These are phyloP conservation scores for Umbelopsis vinacea DNA, from an alignment of 192 early-diverging fungal genomes.

Conservation along the genomic window DNA sequence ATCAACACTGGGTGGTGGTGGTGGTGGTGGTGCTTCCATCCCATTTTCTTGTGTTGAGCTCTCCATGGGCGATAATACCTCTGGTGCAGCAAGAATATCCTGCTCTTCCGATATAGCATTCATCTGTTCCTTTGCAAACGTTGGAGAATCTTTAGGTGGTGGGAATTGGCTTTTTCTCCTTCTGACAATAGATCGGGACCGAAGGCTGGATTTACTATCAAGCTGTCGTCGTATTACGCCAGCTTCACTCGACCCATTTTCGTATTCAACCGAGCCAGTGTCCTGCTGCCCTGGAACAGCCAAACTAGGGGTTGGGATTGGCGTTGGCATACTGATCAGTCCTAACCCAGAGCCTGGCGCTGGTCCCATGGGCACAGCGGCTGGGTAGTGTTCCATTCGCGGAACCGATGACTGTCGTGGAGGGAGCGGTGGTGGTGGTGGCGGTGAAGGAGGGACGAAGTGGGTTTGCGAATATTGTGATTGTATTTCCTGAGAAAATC, in stretches of 20 bases:
- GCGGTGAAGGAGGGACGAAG: not conserved
- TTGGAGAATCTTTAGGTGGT: not conserved
- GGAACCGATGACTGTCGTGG: not conserved
- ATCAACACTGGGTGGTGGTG: not conserved
- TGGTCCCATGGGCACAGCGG: not conserved
- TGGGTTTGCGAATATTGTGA: not conserved
- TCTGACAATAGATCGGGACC: conserved; percentile 6
- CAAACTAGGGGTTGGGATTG: conserved; percentile 2
- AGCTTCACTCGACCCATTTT: not conserved
- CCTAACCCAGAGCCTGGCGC: not conserved
- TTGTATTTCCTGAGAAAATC: not conserved
- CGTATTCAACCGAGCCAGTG: not conserved
- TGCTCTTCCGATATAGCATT: not conserved
- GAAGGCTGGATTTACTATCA: not conserved
- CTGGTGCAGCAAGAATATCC: not conserved
- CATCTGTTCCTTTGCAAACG: not conserved
- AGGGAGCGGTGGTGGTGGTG: not conserved
- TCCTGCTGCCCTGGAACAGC: conserved; percentile 5
- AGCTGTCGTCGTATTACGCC: not conserved
- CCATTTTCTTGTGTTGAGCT: not conserved
- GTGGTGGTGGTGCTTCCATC: not conserved
- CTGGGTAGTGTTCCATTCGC: not conserved
- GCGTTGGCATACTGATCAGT: conserved; percentile 4
- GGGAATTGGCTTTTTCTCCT: conserved; percentile 3
- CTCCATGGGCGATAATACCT: too few species aligned